A percentile compares a stretch with the other conserved stretches of the same genome.
Evolutionary conservation across 2,329 filamentous ascomycete genomes (phyloP).

Genomic region (Xylariaceae sp.): DNA sequence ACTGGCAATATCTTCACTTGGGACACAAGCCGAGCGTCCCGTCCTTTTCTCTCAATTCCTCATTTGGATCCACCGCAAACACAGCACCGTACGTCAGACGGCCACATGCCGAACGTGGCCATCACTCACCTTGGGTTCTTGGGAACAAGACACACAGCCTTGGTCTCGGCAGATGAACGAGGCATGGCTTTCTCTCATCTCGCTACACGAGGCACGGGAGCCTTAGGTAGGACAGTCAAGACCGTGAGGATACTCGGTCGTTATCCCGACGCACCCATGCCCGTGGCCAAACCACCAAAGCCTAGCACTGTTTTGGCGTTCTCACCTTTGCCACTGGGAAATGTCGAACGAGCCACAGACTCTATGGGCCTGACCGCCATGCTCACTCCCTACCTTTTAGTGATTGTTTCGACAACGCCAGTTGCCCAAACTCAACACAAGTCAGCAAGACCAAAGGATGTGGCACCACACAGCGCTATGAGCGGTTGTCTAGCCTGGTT

Average conservation of each 20-base stretch:
- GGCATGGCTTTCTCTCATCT: constrained; percentile 99
- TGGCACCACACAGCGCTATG: constrained; percentile 84
- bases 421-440: constrained; percentile 97
- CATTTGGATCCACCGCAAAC: constrained; percentile 67
- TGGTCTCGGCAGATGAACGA: constrained; percentile 90
- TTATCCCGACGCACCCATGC: constrained; percentile 66
- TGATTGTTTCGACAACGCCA: constrained; percentile 95
- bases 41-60: constrained; percentile 84
- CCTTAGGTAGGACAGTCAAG: constrained; percentile 81
- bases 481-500: constrained; percentile 97
- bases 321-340: constrained; percentile 86
- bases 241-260: constrained; percentile 87
- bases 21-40: constrained; percentile 80
- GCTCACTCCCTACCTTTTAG: constrained; percentile 89
- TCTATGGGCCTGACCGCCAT: constrained; percentile 88
- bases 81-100: constrained; percentile 68
- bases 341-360: constrained; percentile 85
- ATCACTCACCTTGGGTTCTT: constrained; percentile 93
- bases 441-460: constrained; percentile 83
- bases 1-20: constrained; percentile 94
- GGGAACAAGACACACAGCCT: constrained; percentile 86
- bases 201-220: constrained; percentile 84
- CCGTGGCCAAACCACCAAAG: constrained; percentile 70
- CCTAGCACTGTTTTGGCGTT: constrained; percentile 95
- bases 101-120: constrained; percentile 74